Base-by-base conservation (phyloP, 768 basidiomycete species). In the Auricularia sp. region DNA sequence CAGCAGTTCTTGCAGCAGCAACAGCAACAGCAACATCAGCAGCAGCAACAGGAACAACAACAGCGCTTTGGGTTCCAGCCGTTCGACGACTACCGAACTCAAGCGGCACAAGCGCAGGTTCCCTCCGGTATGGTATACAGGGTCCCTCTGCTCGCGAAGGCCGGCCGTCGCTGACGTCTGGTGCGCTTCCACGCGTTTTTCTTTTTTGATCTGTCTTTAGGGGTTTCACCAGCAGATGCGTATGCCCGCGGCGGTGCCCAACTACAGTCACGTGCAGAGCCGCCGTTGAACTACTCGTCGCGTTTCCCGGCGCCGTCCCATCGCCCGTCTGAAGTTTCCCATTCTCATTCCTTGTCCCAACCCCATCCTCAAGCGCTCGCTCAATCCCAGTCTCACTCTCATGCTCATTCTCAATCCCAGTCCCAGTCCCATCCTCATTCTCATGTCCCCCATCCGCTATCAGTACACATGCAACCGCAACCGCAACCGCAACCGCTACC, bases 201-300 rank as follows among this genome's bases (percentile, higher is more conserved):
- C n/a, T 56, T 59, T 59, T 29, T 35, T 14, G 56, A 8, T 18
- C 16, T 18, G 23, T 35, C 4, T 18, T 21, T 18, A 59, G 56
- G 56, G 56, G 56, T 59, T 59, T 59, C 56, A 59, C 56, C 56
- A 59, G 56, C 56, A 59, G 56, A 59, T 59, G 56, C 56, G 56
- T 33, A 59, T 59, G 29, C 56, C 56, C 56, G 34, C 56, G 56
- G 56, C 29, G 10, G 56, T 59, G 23, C 29, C 56, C 29, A 51
- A 51, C 47, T 59, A 59, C 56, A 59, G 34, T 1, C 56, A 59
- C 56, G 56, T 59, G 16, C 56, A 59, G 56, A 59, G 56, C 56
- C 14, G 56, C 11, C 56, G 56, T 7, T 59, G 56, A 59, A 18
- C 23, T 29, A 29, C 29, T 29, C 29, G 29, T 29, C 29, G 29